Percentiles rank a stretch among this genome's conserved stretches.
Conservation (phyloP, 495 filamentous ascomycete genomes). For the Penicillium fimorum region DNA sequence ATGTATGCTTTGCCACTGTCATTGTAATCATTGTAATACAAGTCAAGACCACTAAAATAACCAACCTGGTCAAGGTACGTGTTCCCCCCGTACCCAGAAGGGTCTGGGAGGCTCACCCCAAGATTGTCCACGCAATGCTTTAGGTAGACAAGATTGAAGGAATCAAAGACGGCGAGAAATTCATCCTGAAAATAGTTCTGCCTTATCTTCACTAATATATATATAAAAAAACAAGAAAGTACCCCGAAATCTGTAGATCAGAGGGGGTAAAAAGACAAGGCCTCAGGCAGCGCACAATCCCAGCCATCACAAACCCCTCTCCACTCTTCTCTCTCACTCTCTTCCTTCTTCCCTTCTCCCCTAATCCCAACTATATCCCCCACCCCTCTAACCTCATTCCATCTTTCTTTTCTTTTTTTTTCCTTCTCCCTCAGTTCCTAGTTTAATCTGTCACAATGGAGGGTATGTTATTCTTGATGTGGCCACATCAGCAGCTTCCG, state of each 20-base stretch:
- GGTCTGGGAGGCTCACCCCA: slow-evolving; percentile 15
- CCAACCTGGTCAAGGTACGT: slow-evolving; percentile 2
- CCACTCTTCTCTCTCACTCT: slow-evolving; percentile 30
- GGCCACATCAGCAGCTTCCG: slow-evolving; percentile 41
- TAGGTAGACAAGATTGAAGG: slow-evolving; percentile 7
- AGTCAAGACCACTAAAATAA: neutral
- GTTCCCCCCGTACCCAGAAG: slow-evolving; percentile 10
- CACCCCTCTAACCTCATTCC: slow-evolving; percentile 31
- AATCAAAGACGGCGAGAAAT: neutral
- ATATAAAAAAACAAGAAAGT: neutral
- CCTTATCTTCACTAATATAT: slow-evolving; percentile 11
- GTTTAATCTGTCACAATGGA: slow-evolving; percentile 62
- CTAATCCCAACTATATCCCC: slow-evolving; percentile 29
- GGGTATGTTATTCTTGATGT: slow-evolving; percentile 57
- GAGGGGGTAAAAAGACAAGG: slow-evolving; percentile 18
- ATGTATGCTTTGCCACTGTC: neutral
- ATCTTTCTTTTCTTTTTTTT: slow-evolving; percentile 43
- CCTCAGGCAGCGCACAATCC: slow-evolving; percentile 28
- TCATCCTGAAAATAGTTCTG: slow-evolving; percentile 9
- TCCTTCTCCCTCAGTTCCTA: slow-evolving; percentile 25
- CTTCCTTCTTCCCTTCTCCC: slow-evolving; percentile 37
- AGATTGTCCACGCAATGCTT: slow-evolving; percentile 9
- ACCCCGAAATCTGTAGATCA: slow-evolving; percentile 11
- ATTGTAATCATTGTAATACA: slow-evolving; percentile 9
- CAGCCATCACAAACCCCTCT: slow-evolving; percentile 37